Conservation (phyloP, 345 rosid species). For the Pelargonium nanum region DNA sequence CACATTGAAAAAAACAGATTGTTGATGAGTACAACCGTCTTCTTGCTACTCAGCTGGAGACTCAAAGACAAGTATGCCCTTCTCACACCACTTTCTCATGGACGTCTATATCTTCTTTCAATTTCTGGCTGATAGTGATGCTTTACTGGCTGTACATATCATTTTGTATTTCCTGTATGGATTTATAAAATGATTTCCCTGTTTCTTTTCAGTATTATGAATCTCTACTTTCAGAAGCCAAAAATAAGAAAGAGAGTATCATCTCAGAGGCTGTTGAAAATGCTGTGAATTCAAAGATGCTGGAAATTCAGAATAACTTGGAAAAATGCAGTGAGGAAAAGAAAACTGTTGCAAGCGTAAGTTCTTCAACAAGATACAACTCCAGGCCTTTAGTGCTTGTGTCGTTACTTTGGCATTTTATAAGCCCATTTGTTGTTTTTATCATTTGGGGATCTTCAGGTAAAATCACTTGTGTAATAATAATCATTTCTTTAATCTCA, state of each 20-base stretch:
- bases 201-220: conserved; percentile 52
- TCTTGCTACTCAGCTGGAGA: conserved; percentile 69
- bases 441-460: too few relatives aligned
- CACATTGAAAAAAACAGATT: conserved; percentile 34
- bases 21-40: conserved; percentile 75
- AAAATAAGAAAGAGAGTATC: conserved; percentile 53
- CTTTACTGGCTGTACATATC: not conserved
- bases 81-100: not conserved
- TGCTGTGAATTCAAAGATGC: conserved; percentile 44
- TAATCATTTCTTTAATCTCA: conserved; percentile 10
- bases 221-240: conserved; percentile 61
- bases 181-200: not conserved
- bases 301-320: conserved; percentile 50
- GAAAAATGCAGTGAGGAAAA: conserved; percentile 55
- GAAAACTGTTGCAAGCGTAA: conserved; percentile 54
- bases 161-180: not conserved
- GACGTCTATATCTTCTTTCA: not conserved
- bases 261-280: conserved; percentile 57
- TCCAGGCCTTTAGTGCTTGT: not conserved
- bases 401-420: not conserved
- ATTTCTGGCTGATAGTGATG: not conserved
- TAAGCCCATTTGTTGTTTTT: not conserved
- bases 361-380: not conserved
- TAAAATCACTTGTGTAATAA: too few relatives aligned
- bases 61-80: conserved; percentile 68